Evolutionary conservation across 2,329 filamentous ascomycete species (phyloP).

Genomic region (Xenoacremonium recifei): DNA sequence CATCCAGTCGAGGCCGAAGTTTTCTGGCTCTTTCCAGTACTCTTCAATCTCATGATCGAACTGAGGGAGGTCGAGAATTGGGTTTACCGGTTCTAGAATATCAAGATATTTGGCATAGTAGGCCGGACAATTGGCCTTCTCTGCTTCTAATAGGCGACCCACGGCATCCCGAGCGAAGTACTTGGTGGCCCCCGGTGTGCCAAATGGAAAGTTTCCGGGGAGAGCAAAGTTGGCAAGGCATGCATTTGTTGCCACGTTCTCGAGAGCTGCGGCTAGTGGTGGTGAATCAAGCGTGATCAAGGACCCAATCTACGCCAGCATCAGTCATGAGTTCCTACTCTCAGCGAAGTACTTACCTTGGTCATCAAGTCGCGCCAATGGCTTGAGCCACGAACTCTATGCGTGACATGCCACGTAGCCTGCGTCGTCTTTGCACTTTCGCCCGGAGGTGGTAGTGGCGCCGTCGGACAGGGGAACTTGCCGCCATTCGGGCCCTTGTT

Average conservation of each 20-base stretch:
- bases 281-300: constrained; percentile 24
- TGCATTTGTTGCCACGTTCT: constrained; percentile 33
- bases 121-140: constrained; percentile 21
- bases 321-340: too few species aligned
- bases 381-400: constrained; percentile 34
- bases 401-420: constrained; percentile 33
- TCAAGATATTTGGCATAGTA: constrained; percentile 31
- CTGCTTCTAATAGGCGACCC: constrained; percentile 27
- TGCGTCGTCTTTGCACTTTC: constrained; percentile 28
- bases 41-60: constrained; percentile 29
- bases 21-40: constrained; percentile 31
- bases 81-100: constrained; percentile 33
- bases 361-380: constrained; percentile 37
- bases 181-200: constrained; percentile 32
- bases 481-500: constrained; percentile 36
- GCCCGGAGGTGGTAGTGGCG: constrained; percentile 15
- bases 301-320: constrained; percentile 29
- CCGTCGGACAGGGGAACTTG: constrained; percentile 31
- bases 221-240: constrained; percentile 35
- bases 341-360: too few species aligned
- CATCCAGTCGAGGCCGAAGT: constrained; percentile 31
- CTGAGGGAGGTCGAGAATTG: constrained; percentile 30
- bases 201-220: constrained; percentile 38
- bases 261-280: constrained; percentile 27
- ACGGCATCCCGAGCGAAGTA: constrained; percentile 32